Percentiles rank a stretch among this genome's conserved stretches.
Evolutionary conservation across 2,329 filamentous ascomycete genomes (phyloP).

Genomic region (Calonectria hawksworthii): DNA sequence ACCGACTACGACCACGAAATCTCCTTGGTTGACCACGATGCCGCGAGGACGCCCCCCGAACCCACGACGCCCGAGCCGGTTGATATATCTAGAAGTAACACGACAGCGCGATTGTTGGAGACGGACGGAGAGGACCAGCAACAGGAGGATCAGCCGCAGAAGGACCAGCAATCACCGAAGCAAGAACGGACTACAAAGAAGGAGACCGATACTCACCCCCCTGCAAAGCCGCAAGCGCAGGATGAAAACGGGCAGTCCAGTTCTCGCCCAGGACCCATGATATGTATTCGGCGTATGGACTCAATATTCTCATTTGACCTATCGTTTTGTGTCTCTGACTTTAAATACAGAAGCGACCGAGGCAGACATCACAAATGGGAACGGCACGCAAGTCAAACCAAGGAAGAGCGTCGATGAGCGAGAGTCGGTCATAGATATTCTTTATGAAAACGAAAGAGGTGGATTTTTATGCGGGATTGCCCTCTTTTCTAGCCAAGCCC

Average conservation of each 20-base stretch:
- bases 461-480: conserved; percentile 90
- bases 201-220: conserved; percentile 18
- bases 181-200: conserved; percentile 29
- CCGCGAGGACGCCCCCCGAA: conserved; percentile 41
- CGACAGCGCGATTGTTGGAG: conserved; percentile 42
- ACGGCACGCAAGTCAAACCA: conserved; percentile 52
- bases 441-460: conserved; percentile 97
- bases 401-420: conserved; percentile 52
- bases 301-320: neutral
- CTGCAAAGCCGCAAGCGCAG: conserved; percentile 20
- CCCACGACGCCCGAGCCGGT: conserved; percentile 37
- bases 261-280: conserved; percentile 46
- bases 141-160: neutral
- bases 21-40: conserved; percentile 71
- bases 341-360: conserved; percentile 48
- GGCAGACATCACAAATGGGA: conserved; percentile 40
- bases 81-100: conserved; percentile 38
- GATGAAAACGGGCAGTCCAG: conserved; percentile 34
- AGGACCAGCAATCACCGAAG: conserved; percentile 17
- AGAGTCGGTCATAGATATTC: conserved; percentile 80
- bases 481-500: conserved; percentile 88
- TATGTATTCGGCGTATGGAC: conserved; percentile 50
- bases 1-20: conserved; percentile 81
- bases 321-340: conserved; percentile 24
- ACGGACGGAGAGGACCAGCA: conserved; percentile 35